Evolutionary conservation across 495 filamentous ascomycete species (phyloP).

Genomic region (Penicillium manginii): DNA sequence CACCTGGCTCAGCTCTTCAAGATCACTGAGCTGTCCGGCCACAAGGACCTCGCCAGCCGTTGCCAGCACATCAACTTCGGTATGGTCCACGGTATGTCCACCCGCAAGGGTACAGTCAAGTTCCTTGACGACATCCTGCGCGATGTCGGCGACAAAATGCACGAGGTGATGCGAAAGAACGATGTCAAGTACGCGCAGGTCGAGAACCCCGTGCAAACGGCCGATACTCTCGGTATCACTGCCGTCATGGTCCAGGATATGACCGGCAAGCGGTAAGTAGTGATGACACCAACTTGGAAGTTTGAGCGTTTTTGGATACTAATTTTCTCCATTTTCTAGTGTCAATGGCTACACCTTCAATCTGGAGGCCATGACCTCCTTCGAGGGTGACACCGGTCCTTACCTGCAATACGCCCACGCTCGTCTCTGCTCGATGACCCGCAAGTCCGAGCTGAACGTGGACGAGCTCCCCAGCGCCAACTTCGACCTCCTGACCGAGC

Average conservation of each 20-base stretch:
- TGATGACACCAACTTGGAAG: neutral
- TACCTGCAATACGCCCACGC: slow-evolving; percentile 73
- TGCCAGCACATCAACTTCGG: slow-evolving; percentile 77
- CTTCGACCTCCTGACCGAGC: slow-evolving; percentile 59
- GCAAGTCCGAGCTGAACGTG: slow-evolving; percentile 50
- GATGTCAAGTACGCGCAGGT: slow-evolving; percentile 67
- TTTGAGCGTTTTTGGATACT: slow-evolving; percentile 8
- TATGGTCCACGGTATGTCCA: slow-evolving; percentile 73
- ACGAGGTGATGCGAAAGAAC: slow-evolving; percentile 71
- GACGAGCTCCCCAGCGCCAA: slow-evolving; percentile 55
- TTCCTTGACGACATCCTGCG: slow-evolving; percentile 70
- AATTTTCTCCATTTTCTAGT: slow-evolving; percentile 35
- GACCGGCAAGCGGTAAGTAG: slow-evolving; percentile 64
- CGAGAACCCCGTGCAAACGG: slow-evolving; percentile 57
- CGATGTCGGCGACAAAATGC: slow-evolving; percentile 70
- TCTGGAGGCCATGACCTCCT: slow-evolving; percentile 68
- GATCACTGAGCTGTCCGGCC: slow-evolving; percentile 68
- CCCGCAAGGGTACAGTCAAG: slow-evolving; percentile 69
- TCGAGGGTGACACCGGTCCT: slow-evolving; percentile 72
- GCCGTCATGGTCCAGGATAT: slow-evolving; percentile 77
- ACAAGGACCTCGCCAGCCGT: slow-evolving; percentile 60
- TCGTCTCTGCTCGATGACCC: slow-evolving; percentile 65
- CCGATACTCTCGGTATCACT: slow-evolving; percentile 64
- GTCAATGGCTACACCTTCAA: slow-evolving; percentile 72
- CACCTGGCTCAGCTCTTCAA: slow-evolving; percentile 75